phyloP scores from a whole-genome alignment of 805 yeast species.

The Starmerella apis region DNA sequence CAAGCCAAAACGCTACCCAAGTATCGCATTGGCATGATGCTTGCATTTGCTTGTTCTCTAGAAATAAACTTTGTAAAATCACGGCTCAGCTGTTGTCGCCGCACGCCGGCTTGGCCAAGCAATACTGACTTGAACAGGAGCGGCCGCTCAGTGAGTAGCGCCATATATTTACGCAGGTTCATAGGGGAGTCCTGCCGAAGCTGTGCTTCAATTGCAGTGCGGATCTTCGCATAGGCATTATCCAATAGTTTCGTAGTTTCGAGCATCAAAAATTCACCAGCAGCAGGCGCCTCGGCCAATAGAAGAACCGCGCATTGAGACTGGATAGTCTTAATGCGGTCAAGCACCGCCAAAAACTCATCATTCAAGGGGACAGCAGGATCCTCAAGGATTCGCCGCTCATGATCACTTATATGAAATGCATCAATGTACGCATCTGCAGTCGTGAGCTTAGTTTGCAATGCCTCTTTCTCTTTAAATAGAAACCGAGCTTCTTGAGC shows the following conservation, averaged over 20 bases:
- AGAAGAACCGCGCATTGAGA: conserved; percentile 53
- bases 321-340: conserved; percentile 54
- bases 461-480: conserved; percentile 20
- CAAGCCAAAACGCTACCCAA: conserved; percentile 83
- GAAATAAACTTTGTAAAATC: conserved; percentile 47
- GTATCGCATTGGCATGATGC: conserved; percentile 72
- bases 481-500: conserved; percentile 28
- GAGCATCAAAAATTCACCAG: conserved; percentile 35
- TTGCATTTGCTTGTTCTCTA: conserved; percentile 26
- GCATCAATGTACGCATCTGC: conserved; percentile 38
- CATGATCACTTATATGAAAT: conserved; percentile 62
- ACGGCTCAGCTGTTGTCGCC: conserved; percentile 52
- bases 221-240: conserved; percentile 46
- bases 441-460: conserved; percentile 26
- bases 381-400: conserved; percentile 45
- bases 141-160: conserved; percentile 32
- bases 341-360: conserved; percentile 51
- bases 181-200: conserved; percentile 14
- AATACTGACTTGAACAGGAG: conserved; percentile 47
- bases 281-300: conserved; percentile 43
- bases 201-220: conserved; percentile 34
- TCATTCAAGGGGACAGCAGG: conserved; percentile 32
- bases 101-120: conserved; percentile 51
- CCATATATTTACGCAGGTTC: conserved; percentile 19
- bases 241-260: conserved; percentile 39